Conservation (phyloP, 73 alveolate genomes). For the Paramecium primaurelia region DNA sequence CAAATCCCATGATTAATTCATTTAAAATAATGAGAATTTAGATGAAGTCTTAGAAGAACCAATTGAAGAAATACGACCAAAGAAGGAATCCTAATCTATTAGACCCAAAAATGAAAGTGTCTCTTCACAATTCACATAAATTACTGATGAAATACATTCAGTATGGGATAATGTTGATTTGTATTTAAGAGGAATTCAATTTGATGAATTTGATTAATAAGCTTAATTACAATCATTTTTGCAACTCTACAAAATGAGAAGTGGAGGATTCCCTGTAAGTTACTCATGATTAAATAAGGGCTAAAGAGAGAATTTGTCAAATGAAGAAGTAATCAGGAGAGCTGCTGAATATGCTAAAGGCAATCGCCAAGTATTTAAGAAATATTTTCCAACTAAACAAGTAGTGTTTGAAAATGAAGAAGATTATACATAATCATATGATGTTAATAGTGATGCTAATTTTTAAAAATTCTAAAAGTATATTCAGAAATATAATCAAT, state of each 20-base stretch:
- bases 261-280: conserved; percentile 46
- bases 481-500: background rate
- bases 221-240: background rate
- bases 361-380: background rate
- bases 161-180: conserved; percentile 43
- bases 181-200: background rate
- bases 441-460: conserved; percentile 2
- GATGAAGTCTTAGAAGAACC: background rate
- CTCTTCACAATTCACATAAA: conserved; percentile 10
- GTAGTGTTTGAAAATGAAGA: conserved; percentile 12
- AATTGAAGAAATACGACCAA: background rate
- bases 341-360: conserved; percentile 29
- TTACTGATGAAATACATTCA: conserved; percentile 11
- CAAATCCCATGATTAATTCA: background rate
- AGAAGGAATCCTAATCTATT: conserved; percentile 1
- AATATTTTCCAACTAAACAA: conserved; percentile 28
- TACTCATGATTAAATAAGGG: background rate
- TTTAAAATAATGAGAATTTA: background rate
- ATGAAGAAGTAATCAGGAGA: conserved; percentile 3
- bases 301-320: conserved; percentile 37
- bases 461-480: background rate
- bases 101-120: conserved; percentile 8
- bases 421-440: background rate
- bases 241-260: conserved; percentile 19
- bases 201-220: conserved; percentile 27